Conservation (phyloP, 139 green algal species). For the Klebsormidium nitens region DNA sequence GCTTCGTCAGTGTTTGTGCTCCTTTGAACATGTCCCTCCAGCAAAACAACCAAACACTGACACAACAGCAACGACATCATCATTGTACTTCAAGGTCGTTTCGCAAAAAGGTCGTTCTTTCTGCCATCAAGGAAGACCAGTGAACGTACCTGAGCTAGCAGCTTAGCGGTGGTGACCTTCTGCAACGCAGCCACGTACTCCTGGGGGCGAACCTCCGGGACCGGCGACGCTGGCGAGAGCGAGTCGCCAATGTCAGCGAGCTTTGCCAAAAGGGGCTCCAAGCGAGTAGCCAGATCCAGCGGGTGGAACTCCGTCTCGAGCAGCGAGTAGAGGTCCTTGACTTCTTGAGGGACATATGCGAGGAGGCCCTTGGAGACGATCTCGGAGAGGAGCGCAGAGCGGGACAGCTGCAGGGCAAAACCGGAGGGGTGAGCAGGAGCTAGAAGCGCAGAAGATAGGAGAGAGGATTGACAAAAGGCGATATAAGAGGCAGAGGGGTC, state of each 20-base stretch:
- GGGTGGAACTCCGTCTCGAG: constrained; percentile 82
- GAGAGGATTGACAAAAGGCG: too few relatives aligned
- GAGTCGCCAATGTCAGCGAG: constrained; percentile 42
- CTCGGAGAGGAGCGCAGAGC: constrained; percentile 70
- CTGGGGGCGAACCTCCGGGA: constrained; percentile 56
- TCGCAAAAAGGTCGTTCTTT: too few relatives aligned
- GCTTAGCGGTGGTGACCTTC: constrained; percentile 71
- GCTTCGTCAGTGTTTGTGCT: too few relatives aligned
- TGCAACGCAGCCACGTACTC: constrained; percentile 34
- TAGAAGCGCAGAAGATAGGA: too few relatives aligned
- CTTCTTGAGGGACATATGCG: constrained; percentile 62
- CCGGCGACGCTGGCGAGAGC: constrained; percentile 50
- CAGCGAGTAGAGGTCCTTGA: constrained; percentile 65
- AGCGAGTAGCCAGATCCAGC: constrained; percentile 78
- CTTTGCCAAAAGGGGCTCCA: constrained; percentile 70
- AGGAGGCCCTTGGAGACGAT: constrained; percentile 77
- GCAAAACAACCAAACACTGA: too few relatives aligned
- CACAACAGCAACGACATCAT: too few relatives aligned
- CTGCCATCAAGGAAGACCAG: too few relatives aligned
- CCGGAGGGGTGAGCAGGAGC: neutral
- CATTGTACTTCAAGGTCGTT: too few relatives aligned
- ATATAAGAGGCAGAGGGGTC: too few relatives aligned
- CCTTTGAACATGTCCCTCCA: too few relatives aligned
- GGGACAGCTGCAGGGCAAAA: constrained; percentile 40
- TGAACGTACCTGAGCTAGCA: constrained; percentile 82